Percentiles rank a stretch among this genome's conserved stretches.
These are phyloP conservation scores for Lycium barbarum DNA, from an alignment of 257 asterid genomes.

Conservation along the genomic window DNA sequence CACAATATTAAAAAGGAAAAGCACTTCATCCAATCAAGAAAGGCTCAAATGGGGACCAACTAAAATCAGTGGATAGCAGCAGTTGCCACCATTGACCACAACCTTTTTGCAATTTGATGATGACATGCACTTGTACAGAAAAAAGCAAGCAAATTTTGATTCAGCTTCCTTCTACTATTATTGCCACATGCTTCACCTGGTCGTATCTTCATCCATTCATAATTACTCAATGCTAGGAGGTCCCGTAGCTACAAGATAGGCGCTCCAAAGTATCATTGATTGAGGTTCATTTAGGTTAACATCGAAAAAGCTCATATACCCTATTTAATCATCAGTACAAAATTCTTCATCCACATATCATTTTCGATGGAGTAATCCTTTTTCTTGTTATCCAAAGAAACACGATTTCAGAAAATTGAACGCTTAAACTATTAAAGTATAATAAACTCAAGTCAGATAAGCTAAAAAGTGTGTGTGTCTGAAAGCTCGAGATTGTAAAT, in stretches of 20 bases:
- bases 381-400: no score
- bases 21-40: neutral
- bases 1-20: neutral
- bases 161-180: neutral
- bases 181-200: neutral
- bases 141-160: neutral
- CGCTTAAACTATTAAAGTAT: no score
- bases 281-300: neutral
- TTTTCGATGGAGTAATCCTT: no score
- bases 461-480: no score
- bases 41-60: neutral
- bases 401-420: no score
- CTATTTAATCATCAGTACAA: neutral
- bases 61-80: neutral
- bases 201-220: neutral
- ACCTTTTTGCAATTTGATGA: neutral
- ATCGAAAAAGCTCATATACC: neutral
- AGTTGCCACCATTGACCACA: conserved; percentile 24
- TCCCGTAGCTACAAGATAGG: neutral
- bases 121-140: neutral
- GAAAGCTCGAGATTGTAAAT: neutral
- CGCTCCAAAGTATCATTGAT: neutral
- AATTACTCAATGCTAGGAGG: neutral
- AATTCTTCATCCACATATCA: no score
- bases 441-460: no score